Base-by-base conservation (phyloP, 306 rosid genomes). In the Casuarina equisetifolia region DNA sequence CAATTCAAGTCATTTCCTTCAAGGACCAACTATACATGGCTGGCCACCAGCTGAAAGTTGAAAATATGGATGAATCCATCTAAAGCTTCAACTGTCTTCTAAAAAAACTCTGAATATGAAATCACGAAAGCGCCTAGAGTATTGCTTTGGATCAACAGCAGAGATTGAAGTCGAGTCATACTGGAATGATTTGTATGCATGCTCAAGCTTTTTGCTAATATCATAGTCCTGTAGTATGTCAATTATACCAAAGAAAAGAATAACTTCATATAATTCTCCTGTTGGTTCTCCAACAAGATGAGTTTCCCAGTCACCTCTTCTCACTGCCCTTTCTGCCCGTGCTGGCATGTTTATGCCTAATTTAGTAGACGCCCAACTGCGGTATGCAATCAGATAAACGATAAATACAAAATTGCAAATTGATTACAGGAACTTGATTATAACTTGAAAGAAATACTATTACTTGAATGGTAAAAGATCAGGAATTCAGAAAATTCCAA, bases 221-320 rank as follows among this genome's bases (percentile, higher is more conserved):
- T 95, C 98, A 76, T 95, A 95, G 84, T 90, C 97, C 83, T 95
- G 99, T 39, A 95, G 88, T 82, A 95, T 95, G 91, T 95, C 99
- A 63, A 95, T 95, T 75, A 95, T 92, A 57, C 97, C 90, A 5
- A 92, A 91, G 82, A 88, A 91, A 52, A 95, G 72, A 67, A 88
- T 81, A 54, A 92, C 86, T 36, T 95, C 99, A 69, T 90, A 88
- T 1, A 86, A 76, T 73, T 92, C 91, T 72, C 97, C 98, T 2
- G 94, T 91, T 69, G 91, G 90, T 66, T 95, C 93, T 84, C 99
- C 97, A 44, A 95, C 93, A 58, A 95, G 81, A 58, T 88, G 92
- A 75, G 89, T 40, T 15, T 90, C 97, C 13, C 76, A 50, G 0
- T 57, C 82, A 70, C 78, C 82, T 81, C 77, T 86, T 80, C 98